phyloP scores from a whole-genome alignment of 371 early-diverging fungal species.

The Vairimorpha apis region DNA sequence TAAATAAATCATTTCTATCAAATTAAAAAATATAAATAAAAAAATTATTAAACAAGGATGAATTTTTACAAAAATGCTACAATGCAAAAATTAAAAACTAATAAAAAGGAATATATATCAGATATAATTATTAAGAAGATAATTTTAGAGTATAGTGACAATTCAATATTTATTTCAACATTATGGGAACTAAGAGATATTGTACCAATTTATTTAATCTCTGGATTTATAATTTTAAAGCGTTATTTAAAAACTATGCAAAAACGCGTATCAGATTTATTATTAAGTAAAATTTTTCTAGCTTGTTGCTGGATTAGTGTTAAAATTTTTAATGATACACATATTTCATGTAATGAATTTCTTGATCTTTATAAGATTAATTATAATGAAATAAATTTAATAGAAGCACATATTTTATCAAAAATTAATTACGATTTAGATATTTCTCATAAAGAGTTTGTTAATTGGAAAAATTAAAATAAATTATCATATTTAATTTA shows the following conservation, averaged over 20 bases:
- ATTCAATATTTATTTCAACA: background rate
- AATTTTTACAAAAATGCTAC: background rate
- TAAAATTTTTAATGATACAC: background rate
- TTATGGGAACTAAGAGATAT: slow-evolving; percentile 5
- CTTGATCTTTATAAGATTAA: slow-evolving; percentile 3
- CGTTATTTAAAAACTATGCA: slow-evolving; percentile 6
- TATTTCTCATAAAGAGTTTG: background rate
- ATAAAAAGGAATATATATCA: background rate
- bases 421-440: slow-evolving; percentile 9
- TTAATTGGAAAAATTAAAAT: too few species aligned
- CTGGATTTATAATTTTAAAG: slow-evolving; percentile 1
- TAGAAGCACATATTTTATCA: slow-evolving; percentile 11
- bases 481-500: too few species aligned
- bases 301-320: slow-evolving; percentile 11
- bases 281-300: background rate
- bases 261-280: background rate
- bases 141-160: background rate
- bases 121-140: background rate
- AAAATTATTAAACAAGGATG: background rate
- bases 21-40: slow-evolving; percentile 3
- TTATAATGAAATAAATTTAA: slow-evolving; percentile 1
- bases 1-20: background rate
- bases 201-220: slow-evolving; percentile 3
- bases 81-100: background rate
- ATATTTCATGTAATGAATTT: background rate